These are phyloP conservation scores for Aureobasidium musti DNA, from an alignment of 2,329 filamentous ascomycete species.

Conservation along the genomic window DNA sequence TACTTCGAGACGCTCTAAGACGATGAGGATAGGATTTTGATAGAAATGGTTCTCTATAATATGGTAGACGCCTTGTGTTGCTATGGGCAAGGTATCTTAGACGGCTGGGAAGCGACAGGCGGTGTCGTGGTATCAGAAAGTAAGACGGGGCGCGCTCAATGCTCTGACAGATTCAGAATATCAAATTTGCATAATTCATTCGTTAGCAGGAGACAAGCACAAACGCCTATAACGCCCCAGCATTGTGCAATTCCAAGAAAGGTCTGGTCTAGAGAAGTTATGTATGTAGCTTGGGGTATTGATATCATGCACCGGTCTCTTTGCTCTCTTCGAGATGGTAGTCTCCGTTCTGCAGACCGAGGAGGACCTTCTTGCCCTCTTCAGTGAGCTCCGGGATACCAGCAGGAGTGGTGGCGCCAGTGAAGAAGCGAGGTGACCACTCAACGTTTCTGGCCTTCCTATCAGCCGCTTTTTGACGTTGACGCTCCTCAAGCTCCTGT, in stretches of 20 bases:
- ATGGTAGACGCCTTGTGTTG: neutral
- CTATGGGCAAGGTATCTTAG: neutral
- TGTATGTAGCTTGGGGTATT: neutral
- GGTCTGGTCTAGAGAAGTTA: constrained; percentile 1
- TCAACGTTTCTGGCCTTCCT: constrained; percentile 67
- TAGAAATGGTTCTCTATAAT: no score
- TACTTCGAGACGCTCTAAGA: no score
- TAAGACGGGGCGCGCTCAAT: neutral
- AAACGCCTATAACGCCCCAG: constrained; percentile 18
- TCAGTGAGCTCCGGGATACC: constrained; percentile 64
- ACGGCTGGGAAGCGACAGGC: no score
- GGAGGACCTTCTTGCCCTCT: constrained; percentile 61
- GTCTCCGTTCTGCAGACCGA: constrained; percentile 56
- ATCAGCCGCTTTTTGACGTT: constrained; percentile 80
- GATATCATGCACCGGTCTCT: constrained; percentile 43
- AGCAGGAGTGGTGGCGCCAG: constrained; percentile 58
- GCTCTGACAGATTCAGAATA: neutral
- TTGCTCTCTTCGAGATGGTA: constrained; percentile 52
- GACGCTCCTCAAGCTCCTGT: constrained; percentile 85
- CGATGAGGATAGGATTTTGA: no score
- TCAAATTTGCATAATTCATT: constrained; percentile 6
- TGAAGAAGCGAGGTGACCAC: constrained; percentile 91
- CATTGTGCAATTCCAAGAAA: constrained; percentile 21
- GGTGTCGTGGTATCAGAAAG: neutral
- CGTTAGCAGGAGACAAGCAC: constrained; percentile 14